Percentiles rank a stretch among this genome's conserved stretches.
Conservation (phyloP, 1,284 basidiomycete genomes). For the Termitomyces sp. region DNA sequence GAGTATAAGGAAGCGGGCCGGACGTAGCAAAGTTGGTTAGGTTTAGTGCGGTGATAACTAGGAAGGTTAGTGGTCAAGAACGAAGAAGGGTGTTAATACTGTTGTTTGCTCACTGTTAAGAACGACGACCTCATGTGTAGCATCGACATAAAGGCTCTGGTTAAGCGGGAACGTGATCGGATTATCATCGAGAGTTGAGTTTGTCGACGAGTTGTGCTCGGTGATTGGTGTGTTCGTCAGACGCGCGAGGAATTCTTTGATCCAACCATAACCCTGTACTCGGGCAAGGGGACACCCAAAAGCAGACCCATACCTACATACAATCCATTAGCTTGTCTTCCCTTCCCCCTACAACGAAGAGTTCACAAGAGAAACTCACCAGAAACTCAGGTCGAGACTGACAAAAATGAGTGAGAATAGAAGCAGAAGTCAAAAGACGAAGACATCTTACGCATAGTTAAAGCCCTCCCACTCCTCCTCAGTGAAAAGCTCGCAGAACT, state of each 20-base stretch:
- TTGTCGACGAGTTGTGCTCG: conserved; percentile 71
- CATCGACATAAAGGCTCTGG: conserved; percentile 80
- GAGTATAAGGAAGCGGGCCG: conserved; percentile 69
- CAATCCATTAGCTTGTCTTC: conserved; percentile 10
- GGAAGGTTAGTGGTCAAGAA: not conserved
- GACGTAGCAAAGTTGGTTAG: conserved; percentile 61
- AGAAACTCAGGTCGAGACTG: conserved; percentile 49
- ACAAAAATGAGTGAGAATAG: not conserved
- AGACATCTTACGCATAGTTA: conserved; percentile 60
- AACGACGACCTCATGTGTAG: conserved; percentile 82
- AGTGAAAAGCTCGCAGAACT: conserved; percentile 88
- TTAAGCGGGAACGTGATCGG: conserved; percentile 74
- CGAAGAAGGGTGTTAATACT: not conserved
- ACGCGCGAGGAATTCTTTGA: conserved; percentile 78
- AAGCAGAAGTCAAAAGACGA: not conserved
- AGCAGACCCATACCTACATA: conserved; percentile 66
- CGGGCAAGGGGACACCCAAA: conserved; percentile 76
- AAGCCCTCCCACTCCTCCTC: conserved; percentile 88
- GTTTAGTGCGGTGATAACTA: conserved; percentile 72
- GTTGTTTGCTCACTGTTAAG: conserved; percentile 53
- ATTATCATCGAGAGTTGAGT: conserved; percentile 71
- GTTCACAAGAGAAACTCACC: conserved; percentile 27
- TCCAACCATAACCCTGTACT: conserved; percentile 80
- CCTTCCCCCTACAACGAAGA: not conserved
- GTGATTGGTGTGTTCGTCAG: conserved; percentile 72